Evolutionary conservation across 2,329 filamentous ascomycete species (phyloP).

Genomic region (Neonectria neomacrospora): DNA sequence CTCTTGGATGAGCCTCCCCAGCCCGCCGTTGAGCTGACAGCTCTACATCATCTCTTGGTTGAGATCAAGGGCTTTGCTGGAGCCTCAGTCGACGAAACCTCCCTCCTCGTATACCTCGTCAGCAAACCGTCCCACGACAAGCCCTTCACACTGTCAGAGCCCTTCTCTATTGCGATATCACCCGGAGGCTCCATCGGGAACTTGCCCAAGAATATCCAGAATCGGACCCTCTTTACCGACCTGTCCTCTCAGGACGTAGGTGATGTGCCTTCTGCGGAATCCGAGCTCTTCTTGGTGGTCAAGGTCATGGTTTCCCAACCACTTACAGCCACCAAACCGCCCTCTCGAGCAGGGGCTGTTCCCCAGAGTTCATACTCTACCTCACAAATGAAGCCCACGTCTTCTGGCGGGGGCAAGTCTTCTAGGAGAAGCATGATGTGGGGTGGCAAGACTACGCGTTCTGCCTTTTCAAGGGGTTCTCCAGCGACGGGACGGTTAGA

Average conservation of each 20-base stretch:
- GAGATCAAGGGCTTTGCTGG: slow-evolving; percentile 87
- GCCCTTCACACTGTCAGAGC: slow-evolving; percentile 80
- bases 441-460: slow-evolving; percentile 67
- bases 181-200: slow-evolving; percentile 76
- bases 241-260: slow-evolving; percentile 80
- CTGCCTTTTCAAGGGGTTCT: slow-evolving; percentile 64
- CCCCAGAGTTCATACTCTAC: slow-evolving; percentile 55
- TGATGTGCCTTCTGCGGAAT: slow-evolving; percentile 69
- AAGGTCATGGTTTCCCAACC: slow-evolving; percentile 75
- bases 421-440: slow-evolving; percentile 77
- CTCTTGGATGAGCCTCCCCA: slow-evolving; percentile 85
- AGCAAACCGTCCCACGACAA: slow-evolving; percentile 73
- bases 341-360: slow-evolving; percentile 62
- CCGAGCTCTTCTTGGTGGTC: slow-evolving; percentile 84
- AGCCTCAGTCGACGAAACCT: slow-evolving; percentile 78
- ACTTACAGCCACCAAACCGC: slow-evolving; percentile 57
- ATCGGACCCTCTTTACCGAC: slow-evolving; percentile 90
- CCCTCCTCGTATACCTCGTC: slow-evolving; percentile 81
- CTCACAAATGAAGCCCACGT: slow-evolving; percentile 59
- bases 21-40: slow-evolving; percentile 71
- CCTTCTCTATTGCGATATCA: slow-evolving; percentile 81
- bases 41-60: slow-evolving; percentile 83
- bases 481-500: slow-evolving; percentile 61
- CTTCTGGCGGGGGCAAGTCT: slow-evolving; percentile 62
- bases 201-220: slow-evolving; percentile 71